A percentile compares a stretch with the other conserved stretches of the same genome.
These are phyloP conservation scores for Ogataea saltuana DNA, from an alignment of 805 yeast genomes.

Conservation along the genomic window DNA sequence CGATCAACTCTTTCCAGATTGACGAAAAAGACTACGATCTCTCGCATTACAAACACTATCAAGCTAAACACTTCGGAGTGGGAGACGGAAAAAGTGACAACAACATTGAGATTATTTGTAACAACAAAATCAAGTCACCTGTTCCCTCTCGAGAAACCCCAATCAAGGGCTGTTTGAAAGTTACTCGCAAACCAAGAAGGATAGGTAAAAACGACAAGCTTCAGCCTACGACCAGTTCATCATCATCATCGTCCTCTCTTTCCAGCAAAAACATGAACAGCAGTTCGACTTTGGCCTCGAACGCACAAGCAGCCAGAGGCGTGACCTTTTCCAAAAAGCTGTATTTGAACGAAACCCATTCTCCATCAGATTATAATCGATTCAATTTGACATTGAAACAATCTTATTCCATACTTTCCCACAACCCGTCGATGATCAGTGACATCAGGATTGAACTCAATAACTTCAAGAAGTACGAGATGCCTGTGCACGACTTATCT, in stretches of 20 bases:
- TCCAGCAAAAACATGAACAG: constrained; percentile 1
- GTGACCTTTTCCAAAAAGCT: constrained; percentile 48
- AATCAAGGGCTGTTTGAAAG: constrained; percentile 15
- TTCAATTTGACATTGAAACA: constrained; percentile 53
- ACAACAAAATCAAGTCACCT: constrained; percentile 10
- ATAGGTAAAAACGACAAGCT: neutral
- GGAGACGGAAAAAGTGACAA: constrained; percentile 7
- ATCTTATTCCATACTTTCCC: constrained; percentile 41
- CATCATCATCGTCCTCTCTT: constrained; percentile 3
- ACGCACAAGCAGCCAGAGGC: neutral
- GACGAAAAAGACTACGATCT: constrained; percentile 25
- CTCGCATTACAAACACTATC: constrained; percentile 22
- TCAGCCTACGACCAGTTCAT: neutral
- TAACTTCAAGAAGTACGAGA: constrained; percentile 57
- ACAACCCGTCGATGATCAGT: constrained; percentile 52
- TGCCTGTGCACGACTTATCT: constrained; percentile 68
- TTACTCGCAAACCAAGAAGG: neutral
- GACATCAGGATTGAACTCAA: constrained; percentile 67
- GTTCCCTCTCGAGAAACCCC: neutral
- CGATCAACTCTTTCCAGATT: constrained; percentile 21
- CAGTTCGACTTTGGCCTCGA: neutral
- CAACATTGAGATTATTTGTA: constrained; percentile 11
- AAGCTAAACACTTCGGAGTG: constrained; percentile 15
- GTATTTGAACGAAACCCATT: constrained; percentile 51
- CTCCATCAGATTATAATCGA: constrained; percentile 54